Percentiles rank a stretch among this genome's conserved stretches.
Conservation (phyloP, 306 rosid genomes). For the Acacia confusa region DNA sequence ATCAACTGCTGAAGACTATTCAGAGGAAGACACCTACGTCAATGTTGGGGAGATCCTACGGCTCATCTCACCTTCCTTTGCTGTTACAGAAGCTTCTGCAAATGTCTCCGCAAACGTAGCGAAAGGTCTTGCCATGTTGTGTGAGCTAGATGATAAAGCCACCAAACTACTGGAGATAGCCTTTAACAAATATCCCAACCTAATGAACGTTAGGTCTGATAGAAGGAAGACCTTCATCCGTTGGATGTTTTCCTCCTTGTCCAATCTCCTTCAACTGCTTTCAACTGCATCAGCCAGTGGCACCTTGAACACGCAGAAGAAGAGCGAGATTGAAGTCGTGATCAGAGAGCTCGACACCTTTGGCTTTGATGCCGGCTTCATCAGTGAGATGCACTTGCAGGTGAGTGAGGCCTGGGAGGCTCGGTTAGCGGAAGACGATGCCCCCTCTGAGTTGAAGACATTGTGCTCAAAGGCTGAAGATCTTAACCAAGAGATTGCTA, state of each 20-base stretch:
- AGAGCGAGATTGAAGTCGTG: background rate
- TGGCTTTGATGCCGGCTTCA: slow-evolving; percentile 3
- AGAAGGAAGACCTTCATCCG: background rate
- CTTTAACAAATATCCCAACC: slow-evolving; percentile 6
- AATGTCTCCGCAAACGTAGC: background rate
- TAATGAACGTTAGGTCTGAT: background rate
- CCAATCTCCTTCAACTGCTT: slow-evolving; percentile 4
- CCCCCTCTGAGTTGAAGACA: background rate
- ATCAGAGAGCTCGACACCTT: background rate
- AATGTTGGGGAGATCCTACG: background rate
- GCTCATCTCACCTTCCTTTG: background rate
- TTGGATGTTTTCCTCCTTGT: slow-evolving; percentile 6
- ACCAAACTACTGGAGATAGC: slow-evolving; percentile 7
- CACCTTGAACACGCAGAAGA: background rate
- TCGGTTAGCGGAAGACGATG: background rate
- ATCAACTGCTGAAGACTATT: background rate
- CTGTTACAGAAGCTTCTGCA: background rate
- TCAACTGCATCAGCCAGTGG: background rate
- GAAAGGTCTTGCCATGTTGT: background rate
- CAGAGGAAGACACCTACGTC: background rate
- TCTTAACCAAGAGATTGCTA: background rate
- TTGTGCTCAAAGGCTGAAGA: background rate
- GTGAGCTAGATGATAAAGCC: background rate
- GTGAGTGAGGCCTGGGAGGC: slow-evolving; percentile 5
- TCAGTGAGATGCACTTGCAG: background rate